Percentiles rank a stretch among this genome's conserved stretches.
These are phyloP conservation scores for Primulina huaijiensis DNA, from an alignment of 257 asterid species.

Conservation along the genomic window DNA sequence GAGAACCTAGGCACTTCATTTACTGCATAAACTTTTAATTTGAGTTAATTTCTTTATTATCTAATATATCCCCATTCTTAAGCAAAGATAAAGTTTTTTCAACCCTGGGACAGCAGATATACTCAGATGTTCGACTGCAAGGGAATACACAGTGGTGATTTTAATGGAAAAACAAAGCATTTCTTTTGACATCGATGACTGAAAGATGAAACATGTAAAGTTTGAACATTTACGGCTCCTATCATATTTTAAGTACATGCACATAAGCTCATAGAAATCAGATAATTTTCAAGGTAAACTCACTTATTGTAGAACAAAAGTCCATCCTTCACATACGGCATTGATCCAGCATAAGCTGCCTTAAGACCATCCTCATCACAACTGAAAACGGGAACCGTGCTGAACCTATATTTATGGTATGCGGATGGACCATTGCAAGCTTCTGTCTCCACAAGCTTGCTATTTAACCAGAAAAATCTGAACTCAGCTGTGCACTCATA, in stretches of 20 bases:
- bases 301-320: conserved; percentile 83
- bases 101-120: neutral
- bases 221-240: conserved; percentile 16
- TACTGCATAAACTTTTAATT: neutral
- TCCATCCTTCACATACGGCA: conserved; percentile 81
- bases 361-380: conserved; percentile 71
- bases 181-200: neutral
- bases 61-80: neutral
- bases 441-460: conserved; percentile 77
- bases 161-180: neutral
- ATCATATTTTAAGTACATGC: neutral
- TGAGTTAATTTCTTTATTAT: neutral
- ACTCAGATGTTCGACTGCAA: neutral
- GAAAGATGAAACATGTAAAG: neutral
- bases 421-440: conserved; percentile 71
- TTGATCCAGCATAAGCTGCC: conserved; percentile 63
- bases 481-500: conserved; percentile 92
- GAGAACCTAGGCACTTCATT: neutral
- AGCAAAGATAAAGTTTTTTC: neutral
- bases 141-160: neutral
- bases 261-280: conserved; percentile 10
- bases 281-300: conserved; percentile 22
- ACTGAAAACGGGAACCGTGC: conserved; percentile 49
- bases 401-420: conserved; percentile 62
- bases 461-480: conserved; percentile 86